Evolutionary conservation across 305 asterid genomes (phyloP).

Genomic region (Ajuga reptans): DNA sequence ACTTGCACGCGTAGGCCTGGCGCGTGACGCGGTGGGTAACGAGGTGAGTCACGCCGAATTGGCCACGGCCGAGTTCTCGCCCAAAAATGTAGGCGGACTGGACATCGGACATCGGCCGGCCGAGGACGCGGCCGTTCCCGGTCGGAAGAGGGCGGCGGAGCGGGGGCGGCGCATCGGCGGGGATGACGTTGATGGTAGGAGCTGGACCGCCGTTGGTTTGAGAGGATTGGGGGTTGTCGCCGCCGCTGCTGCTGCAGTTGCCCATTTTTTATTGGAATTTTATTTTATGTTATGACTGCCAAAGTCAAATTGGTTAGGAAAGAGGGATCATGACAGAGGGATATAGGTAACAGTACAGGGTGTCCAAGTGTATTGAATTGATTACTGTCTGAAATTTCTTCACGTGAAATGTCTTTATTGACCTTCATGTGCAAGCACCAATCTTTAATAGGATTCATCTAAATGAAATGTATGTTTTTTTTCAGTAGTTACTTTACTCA

Average conservation of each 20-base stretch:
- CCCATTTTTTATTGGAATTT: slow-evolving; percentile 40
- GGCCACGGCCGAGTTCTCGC: slow-evolving; percentile 79
- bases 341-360: not conserved
- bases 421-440: not conserved
- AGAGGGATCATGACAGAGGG: not conserved
- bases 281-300: slow-evolving; percentile 14
- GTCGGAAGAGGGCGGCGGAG: slow-evolving; percentile 52
- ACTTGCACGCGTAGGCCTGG: slow-evolving; percentile 63
- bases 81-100: slow-evolving; percentile 55
- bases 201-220: slow-evolving; percentile 15
- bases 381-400: not conserved
- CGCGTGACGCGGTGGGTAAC: slow-evolving; percentile 59
- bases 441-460: too few relatives aligned
- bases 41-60: slow-evolving; percentile 70
- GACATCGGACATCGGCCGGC: slow-evolving; percentile 62
- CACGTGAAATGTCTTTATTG: slow-evolving; percentile 12
- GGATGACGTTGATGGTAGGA: slow-evolving; percentile 39
- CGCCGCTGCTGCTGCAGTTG: slow-evolving; percentile 53
- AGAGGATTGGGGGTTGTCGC: slow-evolving; percentile 7
- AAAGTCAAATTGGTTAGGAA: slow-evolving; percentile 26
- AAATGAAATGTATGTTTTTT: too few relatives aligned
- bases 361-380: not conserved
- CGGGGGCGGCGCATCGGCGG: slow-evolving; percentile 45
- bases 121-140: slow-evolving; percentile 66
- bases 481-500: too few relatives aligned